Evolutionary conservation across 1,284 basidiomycete species (phyloP).

Genomic region (Irpex lacteus): DNA sequence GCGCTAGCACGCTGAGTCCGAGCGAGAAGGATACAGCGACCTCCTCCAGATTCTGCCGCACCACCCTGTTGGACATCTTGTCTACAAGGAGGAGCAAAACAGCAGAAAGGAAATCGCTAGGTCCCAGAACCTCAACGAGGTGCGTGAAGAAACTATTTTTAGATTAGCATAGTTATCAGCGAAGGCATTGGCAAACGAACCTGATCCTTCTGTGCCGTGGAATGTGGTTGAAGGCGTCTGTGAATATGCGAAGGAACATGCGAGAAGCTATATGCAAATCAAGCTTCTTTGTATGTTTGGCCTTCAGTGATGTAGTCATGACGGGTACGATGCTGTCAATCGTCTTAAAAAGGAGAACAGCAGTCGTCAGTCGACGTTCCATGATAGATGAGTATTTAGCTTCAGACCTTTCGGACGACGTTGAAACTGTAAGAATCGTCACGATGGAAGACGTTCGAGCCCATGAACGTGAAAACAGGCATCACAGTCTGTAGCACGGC

Average conservation of each 20-base stretch:
- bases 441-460: slow-evolving; percentile 92
- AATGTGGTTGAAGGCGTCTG: slow-evolving; percentile 84
- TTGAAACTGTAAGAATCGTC: slow-evolving; percentile 96
- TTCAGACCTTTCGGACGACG: slow-evolving; percentile 84
- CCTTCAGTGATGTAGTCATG: slow-evolving; percentile 76
- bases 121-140: slow-evolving; percentile 84
- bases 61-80: slow-evolving; percentile 68
- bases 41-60: slow-evolving; percentile 65
- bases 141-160: slow-evolving; percentile 81
- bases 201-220: slow-evolving; percentile 82
- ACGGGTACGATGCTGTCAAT: slow-evolving; percentile 93
- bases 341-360: slow-evolving; percentile 49
- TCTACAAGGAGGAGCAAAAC: slow-evolving; percentile 87
- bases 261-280: slow-evolving; percentile 66
- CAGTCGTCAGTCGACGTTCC: neutral
- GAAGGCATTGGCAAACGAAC: slow-evolving; percentile 43
- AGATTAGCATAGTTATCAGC: slow-evolving; percentile 1
- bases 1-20: slow-evolving; percentile 64
- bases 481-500: slow-evolving; percentile 94
- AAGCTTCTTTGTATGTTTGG: slow-evolving; percentile 48
- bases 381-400: slow-evolving; percentile 2
- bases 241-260: slow-evolving; percentile 84
- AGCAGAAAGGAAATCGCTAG: slow-evolving; percentile 81
- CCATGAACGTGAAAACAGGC: slow-evolving; percentile 99
- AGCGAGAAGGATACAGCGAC: slow-evolving; percentile 60